Evolutionary conservation across 371 early-diverging fungal species (phyloP).

Genomic region (Syncephalastrum racemosum): DNA sequence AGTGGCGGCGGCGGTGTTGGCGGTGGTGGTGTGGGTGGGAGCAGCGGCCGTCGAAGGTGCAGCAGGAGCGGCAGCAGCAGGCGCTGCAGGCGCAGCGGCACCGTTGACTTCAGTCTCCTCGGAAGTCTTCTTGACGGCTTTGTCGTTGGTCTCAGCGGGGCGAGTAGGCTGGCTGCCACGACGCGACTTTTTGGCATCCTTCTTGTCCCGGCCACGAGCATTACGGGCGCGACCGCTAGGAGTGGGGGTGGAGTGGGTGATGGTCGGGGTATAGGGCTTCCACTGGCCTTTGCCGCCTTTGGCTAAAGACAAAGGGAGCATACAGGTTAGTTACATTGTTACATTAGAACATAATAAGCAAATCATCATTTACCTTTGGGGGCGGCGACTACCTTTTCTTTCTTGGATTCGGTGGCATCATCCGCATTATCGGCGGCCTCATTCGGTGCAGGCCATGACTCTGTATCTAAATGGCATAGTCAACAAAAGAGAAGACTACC

Average conservation of each 20-base stretch:
- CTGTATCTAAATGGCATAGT: background rate
- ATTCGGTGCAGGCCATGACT: constrained; percentile 48
- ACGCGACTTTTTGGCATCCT: constrained; percentile 18
- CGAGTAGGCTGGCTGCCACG: constrained; percentile 18
- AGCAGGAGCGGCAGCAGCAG: too few species aligned
- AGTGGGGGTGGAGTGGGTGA: constrained; percentile 50
- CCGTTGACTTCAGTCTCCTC: constrained; percentile 1
- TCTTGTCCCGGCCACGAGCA: constrained; percentile 19
- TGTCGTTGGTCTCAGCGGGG: background rate
- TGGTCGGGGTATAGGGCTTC: constrained; percentile 60
- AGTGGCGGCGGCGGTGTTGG: background rate
- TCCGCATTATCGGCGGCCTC: constrained; percentile 25
- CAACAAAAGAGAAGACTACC: background rate
- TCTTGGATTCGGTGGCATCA: constrained; percentile 33
- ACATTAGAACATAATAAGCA: background rate
- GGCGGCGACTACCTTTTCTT: constrained; percentile 32
- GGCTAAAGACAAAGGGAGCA: constrained; percentile 18
- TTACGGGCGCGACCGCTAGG: constrained; percentile 17
- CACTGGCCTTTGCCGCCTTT: constrained; percentile 57
- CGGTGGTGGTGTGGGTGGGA: background rate
- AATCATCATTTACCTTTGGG: constrained; percentile 15
- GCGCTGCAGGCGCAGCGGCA: too few species aligned
- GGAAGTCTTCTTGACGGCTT: constrained; percentile 1
- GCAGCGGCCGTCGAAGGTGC: too few species aligned
- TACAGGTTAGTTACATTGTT: too few species aligned